These are phyloP conservation scores for Blastobotrys indianensis DNA, from an alignment of 1,139 yeast species.

Conservation along the genomic window DNA sequence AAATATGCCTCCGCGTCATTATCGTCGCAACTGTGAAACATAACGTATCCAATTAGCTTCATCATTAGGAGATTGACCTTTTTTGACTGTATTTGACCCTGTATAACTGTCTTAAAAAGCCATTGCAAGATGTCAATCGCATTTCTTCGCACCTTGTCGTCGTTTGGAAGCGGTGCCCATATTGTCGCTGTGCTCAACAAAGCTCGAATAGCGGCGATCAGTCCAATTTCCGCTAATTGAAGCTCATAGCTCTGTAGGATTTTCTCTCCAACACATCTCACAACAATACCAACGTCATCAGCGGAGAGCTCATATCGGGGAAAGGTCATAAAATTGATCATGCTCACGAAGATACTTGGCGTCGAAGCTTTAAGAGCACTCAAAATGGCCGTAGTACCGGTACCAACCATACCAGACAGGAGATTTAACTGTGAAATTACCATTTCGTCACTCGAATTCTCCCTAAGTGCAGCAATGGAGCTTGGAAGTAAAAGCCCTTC, in stretches of 20 bases:
- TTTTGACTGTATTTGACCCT: conserved; percentile 1
- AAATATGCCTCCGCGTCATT: not conserved
- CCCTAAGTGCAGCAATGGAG: no score
- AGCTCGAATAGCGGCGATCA: conserved; percentile 2
- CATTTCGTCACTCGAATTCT: no score
- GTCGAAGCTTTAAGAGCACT: no score
- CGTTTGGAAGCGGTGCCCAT: conserved; percentile 2
- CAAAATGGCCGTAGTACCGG: no score
- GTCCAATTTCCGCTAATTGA: conserved; percentile 13
- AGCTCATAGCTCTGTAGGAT: conserved; percentile 9
- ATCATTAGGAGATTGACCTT: not conserved
- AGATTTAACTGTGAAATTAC: no score
- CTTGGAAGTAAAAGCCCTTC: no score
- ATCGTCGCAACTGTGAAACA: not conserved
- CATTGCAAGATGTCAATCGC: conserved; percentile 10
- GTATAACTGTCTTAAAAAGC: conserved; percentile 2
- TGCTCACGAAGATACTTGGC: no score
- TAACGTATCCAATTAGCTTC: conserved; percentile 2
- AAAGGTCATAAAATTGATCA: no score
- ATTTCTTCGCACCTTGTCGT: not conserved
- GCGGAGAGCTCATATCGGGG: not conserved
- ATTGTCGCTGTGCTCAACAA: not conserved
- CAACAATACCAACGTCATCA: not conserved
- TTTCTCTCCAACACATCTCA: conserved; percentile 11
- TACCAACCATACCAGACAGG: no score